These are phyloP conservation scores for Lagenidium giganteum DNA, from an alignment of 352 stramenopile species.

Conservation along the genomic window DNA sequence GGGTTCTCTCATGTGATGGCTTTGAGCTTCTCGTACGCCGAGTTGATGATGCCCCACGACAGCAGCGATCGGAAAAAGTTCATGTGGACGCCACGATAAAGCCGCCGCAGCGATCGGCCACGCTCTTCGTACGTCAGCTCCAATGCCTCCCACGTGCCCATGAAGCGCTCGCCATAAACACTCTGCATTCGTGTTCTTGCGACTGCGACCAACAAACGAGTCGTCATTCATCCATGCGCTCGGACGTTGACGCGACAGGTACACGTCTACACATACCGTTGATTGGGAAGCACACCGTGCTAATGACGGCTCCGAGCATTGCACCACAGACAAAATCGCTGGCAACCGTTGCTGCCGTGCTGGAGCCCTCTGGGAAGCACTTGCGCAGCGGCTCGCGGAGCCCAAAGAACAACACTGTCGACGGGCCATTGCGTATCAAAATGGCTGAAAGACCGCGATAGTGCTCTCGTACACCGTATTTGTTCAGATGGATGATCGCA, in stretches of 20 bases:
- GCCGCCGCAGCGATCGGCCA: constrained; percentile 36
- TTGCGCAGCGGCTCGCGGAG: constrained; percentile 70
- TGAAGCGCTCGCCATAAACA: constrained; percentile 60
- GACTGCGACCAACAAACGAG: constrained; percentile 26
- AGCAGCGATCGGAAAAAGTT: constrained; percentile 86
- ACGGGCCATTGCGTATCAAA: constrained; percentile 77
- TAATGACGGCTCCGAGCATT: constrained; percentile 79
- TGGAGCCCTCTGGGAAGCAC: constrained; percentile 46
- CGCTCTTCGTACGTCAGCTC: constrained; percentile 71
- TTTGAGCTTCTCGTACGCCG: constrained; percentile 85
- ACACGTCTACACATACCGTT: constrained; percentile 66
- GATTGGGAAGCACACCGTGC: constrained; percentile 79
- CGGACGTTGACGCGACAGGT: too few relatives aligned
- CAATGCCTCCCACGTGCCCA: constrained; percentile 50
- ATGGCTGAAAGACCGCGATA: constrained; percentile 80
- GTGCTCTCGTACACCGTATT: constrained; percentile 72
- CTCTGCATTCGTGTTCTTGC: constrained; percentile 81
- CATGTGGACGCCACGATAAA: constrained; percentile 86
- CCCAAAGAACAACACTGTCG: constrained; percentile 85
- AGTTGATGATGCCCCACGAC: constrained; percentile 90
- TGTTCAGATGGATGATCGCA: constrained; percentile 74
- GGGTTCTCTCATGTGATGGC: constrained; percentile 59
- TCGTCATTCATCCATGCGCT: too few relatives aligned
- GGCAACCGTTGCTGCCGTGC: constrained; percentile 32
- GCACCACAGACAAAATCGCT: constrained; percentile 85